A percentile compares a stretch with the other conserved stretches of the same genome.
phyloP scores from a whole-genome alignment of 495 filamentous ascomycete genomes.

The Aeminium ludgeri region DNA sequence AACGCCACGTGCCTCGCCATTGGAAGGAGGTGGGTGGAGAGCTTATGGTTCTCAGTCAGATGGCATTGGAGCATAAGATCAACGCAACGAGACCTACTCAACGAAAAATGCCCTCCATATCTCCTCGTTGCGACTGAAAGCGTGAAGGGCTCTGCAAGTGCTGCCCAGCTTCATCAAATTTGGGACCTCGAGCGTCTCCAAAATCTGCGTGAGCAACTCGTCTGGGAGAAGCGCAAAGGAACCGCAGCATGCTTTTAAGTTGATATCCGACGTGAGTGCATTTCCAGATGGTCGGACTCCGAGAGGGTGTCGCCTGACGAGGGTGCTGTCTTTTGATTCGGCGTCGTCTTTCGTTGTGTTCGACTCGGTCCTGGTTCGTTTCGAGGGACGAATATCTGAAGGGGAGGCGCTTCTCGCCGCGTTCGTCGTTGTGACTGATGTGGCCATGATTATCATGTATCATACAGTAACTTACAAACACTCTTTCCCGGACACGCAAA shows the following conservation, averaged over 20 bases:
- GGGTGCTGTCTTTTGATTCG: not conserved
- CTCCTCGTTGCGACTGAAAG: conserved; percentile 71
- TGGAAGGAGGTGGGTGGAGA: conserved; percentile 30
- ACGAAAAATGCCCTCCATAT: conserved; percentile 80
- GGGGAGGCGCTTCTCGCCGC: too few relatives aligned
- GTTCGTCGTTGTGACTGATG: too few relatives aligned
- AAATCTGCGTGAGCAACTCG: conserved; percentile 56
- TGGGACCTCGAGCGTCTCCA: conserved; percentile 55
- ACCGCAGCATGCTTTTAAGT: conserved; percentile 50
- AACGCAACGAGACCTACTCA: conserved; percentile 37
- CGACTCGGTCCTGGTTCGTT: conserved; percentile 15
- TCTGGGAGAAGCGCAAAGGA: conserved; percentile 52
- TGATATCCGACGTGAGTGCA: conserved; percentile 46
- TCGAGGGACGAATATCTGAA: conserved; percentile 1
- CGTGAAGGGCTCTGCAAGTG: conserved; percentile 79
- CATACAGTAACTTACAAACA: too few relatives aligned
- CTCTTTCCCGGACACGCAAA: too few relatives aligned
- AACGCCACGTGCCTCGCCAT: conserved; percentile 81
- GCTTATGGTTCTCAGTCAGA: conserved; percentile 6
- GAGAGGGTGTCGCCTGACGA: conserved; percentile 64
- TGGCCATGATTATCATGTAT: too few relatives aligned
- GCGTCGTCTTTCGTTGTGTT: not conserved
- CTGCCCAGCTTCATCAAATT: conserved; percentile 51
- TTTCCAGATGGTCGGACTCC: conserved; percentile 82
- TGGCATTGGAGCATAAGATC: conserved; percentile 5